Evolutionary conservation across 306 rosid genomes (phyloP).

Genomic region (Pyrus bretschneideri): DNA sequence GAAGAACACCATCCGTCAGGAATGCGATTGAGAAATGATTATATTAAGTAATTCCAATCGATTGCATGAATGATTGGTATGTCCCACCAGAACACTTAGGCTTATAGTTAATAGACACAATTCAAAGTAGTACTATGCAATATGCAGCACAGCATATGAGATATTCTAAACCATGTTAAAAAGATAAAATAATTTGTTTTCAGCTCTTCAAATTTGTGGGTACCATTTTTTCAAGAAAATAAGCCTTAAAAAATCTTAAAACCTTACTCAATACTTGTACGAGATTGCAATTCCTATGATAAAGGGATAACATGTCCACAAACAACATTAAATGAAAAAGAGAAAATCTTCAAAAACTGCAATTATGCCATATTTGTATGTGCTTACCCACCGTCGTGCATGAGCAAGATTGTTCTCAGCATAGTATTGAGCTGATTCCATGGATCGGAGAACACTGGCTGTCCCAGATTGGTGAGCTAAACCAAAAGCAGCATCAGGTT

Average conservation of each 20-base stretch:
- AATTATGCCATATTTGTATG: conserved; percentile 33
- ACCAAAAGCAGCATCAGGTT: conserved; percentile 75
- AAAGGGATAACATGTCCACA: not conserved
- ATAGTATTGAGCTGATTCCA: conserved; percentile 84
- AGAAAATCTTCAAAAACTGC: conserved; percentile 12
- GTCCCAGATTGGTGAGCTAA: conserved; percentile 34
- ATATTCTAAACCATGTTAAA: not conserved
- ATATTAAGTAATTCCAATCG: no score
- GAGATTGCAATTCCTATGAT: not conserved
- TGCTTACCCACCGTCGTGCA: conserved; percentile 99
- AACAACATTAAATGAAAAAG: no score
- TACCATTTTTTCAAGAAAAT: not conserved
- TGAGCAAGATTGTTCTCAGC: conserved; percentile 51
- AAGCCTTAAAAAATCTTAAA: not conserved
- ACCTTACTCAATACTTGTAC: not conserved
- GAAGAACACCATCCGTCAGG: no score
- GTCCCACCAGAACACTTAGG: no score
- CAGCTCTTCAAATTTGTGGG: not conserved
- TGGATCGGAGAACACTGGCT: conserved; percentile 65
- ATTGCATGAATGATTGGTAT: no score
- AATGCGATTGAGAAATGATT: no score
- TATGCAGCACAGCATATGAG: not conserved
- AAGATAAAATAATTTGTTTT: not conserved
- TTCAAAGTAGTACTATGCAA: no score
- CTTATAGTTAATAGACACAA: no score